phyloP scores from a whole-genome alignment of 2,329 filamentous ascomycete species.

The Neonectria coccinea region DNA sequence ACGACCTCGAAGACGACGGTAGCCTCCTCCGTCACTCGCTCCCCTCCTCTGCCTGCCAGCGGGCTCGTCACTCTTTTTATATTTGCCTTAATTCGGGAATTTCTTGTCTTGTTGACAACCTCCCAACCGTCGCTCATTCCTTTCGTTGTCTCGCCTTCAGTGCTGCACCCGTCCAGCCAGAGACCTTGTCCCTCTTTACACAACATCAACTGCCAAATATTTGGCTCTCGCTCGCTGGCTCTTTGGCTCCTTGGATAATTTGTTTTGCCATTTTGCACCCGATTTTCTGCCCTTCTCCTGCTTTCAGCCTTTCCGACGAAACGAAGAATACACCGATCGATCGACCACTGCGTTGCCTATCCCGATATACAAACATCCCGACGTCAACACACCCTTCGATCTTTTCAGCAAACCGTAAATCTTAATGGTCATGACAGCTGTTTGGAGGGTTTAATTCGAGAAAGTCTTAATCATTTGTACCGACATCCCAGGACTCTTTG shows the following conservation, averaged over 20 bases:
- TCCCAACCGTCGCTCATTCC: conserved; percentile 39
- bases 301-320: conserved; percentile 37
- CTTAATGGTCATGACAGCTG: conserved; percentile 41
- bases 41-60: conserved; percentile 61
- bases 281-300: conserved; percentile 29
- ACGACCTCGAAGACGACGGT: conserved; percentile 48
- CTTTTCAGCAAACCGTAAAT: conserved; percentile 27
- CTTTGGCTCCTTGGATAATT: conserved; percentile 33
- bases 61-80: conserved; percentile 61
- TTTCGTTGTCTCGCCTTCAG: conserved; percentile 35
- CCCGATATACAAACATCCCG: conserved; percentile 17
- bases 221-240: conserved; percentile 38
- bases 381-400: conserved; percentile 24
- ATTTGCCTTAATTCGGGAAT: conserved; percentile 41
- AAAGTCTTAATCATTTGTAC: conserved; percentile 24
- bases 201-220: conserved; percentile 31
- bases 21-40: conserved; percentile 34
- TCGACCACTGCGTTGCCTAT: conserved; percentile 18
- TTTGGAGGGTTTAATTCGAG: conserved; percentile 33
- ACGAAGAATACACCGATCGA: conserved; percentile 34
- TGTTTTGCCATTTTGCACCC: conserved; percentile 25
- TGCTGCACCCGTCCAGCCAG: conserved; percentile 18
- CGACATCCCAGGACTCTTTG: conserved; percentile 18
- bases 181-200: conserved; percentile 42
- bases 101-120: conserved; percentile 35